Evolutionary conservation across 305 asterid species (phyloP).

Genomic region (Andrographis paniculata): DNA sequence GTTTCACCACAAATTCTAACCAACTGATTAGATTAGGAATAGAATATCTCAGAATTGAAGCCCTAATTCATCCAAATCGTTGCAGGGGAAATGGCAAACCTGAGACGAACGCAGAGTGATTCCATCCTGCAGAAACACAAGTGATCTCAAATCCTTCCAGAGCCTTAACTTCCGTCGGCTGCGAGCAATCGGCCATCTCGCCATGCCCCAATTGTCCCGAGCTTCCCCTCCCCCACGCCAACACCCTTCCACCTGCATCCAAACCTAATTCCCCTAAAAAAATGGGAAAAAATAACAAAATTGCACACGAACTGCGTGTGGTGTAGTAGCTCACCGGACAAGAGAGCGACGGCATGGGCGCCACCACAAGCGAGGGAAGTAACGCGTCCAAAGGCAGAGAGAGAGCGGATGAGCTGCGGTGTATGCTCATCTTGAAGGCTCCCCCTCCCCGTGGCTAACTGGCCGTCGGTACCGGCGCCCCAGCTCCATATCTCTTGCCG

Average conservation of each 20-base stretch:
- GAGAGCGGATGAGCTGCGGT: slow-evolving; percentile 54
- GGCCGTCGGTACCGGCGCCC: slow-evolving; percentile 99
- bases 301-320: not conserved
- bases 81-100: slow-evolving; percentile 30
- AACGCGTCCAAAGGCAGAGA: slow-evolving; percentile 44
- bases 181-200: slow-evolving; percentile 28
- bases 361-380: slow-evolving; percentile 85
- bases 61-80: not conserved
- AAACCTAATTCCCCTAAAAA: slow-evolving; percentile 3
- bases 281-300: not conserved
- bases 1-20: too few species aligned
- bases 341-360: slow-evolving; percentile 79
- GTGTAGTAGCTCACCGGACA: slow-evolving; percentile 30
- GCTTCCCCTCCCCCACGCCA: slow-evolving; percentile 91
- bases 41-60: too few species aligned
- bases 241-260: slow-evolving; percentile 60
- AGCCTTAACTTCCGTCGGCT: slow-evolving; percentile 39
- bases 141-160: slow-evolving; percentile 36
- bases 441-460: slow-evolving; percentile 59
- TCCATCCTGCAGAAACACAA: slow-evolving; percentile 90
- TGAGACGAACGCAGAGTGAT: slow-evolving; percentile 84
- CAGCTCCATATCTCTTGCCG: slow-evolving; percentile 70
- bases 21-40: too few species aligned
- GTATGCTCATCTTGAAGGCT: slow-evolving; percentile 49
- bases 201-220: slow-evolving; percentile 94